Evolutionary conservation across 257 asterid genomes (phyloP).

Genomic region (Echites panduratus): DNA sequence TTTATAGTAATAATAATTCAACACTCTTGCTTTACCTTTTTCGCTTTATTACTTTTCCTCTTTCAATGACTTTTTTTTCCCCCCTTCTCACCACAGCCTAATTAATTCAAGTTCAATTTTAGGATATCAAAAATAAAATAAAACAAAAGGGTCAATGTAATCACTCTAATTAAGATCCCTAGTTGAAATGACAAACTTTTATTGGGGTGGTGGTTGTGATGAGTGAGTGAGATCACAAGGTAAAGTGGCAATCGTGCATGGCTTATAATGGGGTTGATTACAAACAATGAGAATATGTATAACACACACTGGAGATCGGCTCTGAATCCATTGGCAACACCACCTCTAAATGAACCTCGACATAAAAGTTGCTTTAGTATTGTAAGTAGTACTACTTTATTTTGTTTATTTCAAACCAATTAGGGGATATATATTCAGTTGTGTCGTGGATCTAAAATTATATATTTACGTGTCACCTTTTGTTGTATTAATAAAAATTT

Average conservation of each 20-base stretch:
- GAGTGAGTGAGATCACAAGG: neutral
- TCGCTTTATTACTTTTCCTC: neutral
- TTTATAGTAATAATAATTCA: neutral
- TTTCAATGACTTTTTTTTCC: no score
- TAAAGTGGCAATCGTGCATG: constrained; percentile 10
- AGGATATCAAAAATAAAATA: neutral
- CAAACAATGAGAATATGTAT: constrained; percentile 1
- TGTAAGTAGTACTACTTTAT: neutral
- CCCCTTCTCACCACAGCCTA: neutral
- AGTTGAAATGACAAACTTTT: constrained; percentile 5
- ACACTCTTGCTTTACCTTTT: neutral
- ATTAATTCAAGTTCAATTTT: neutral
- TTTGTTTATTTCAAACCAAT: neutral
- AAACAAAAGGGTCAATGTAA: constrained; percentile 2
- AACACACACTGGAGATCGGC: neutral
- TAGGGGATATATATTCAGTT: neutral
- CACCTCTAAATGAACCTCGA: neutral
- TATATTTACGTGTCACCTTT: no score
- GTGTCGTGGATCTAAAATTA: no score
- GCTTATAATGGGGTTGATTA: constrained; percentile 3
- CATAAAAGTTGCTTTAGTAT: neutral
- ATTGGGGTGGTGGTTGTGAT: neutral
- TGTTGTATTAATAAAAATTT: no score
- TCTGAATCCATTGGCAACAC: neutral
- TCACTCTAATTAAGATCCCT: neutral